These are phyloP conservation scores for Arthrinium phaeospermum DNA, from an alignment of 2,329 filamentous ascomycete species.

Conservation along the genomic window DNA sequence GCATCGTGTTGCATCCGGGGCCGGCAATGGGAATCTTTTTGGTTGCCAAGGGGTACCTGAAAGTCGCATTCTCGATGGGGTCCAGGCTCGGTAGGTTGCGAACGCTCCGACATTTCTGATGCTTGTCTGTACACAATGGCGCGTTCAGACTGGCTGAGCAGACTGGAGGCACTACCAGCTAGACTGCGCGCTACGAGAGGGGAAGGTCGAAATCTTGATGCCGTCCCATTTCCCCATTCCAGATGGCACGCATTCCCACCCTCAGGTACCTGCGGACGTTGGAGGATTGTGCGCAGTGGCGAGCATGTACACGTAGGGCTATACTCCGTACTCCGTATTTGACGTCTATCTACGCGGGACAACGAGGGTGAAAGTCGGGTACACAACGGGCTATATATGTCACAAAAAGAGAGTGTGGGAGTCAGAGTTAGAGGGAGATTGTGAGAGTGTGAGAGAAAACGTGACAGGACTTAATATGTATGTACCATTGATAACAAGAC, in stretches of 20 bases:
- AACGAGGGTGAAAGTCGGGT: neutral
- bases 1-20: conserved; percentile 1
- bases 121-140: conserved; percentile 10
- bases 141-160: neutral
- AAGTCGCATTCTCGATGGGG: conserved; percentile 17
- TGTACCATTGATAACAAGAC: neutral
- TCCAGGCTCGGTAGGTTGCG: conserved; percentile 11
- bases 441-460: neutral
- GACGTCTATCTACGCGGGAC: neutral
- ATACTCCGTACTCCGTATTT: neutral
- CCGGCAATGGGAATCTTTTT: neutral
- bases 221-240: conserved; percentile 4
- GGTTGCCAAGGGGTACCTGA: neutral
- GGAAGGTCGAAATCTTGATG: neutral
- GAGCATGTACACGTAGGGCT: neutral
- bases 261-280: neutral
- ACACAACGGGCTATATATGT: neutral
- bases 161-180: neutral
- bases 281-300: neutral
- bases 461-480: neutral
- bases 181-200: conserved; percentile 5
- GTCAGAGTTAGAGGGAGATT: too few relatives aligned
- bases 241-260: neutral
- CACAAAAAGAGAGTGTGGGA: neutral
- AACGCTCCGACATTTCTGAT: conserved; percentile 4